Evolutionary conservation across 2,329 filamentous ascomycete genomes (phyloP).

Genomic region (Talaromyces rugulosus): DNA sequence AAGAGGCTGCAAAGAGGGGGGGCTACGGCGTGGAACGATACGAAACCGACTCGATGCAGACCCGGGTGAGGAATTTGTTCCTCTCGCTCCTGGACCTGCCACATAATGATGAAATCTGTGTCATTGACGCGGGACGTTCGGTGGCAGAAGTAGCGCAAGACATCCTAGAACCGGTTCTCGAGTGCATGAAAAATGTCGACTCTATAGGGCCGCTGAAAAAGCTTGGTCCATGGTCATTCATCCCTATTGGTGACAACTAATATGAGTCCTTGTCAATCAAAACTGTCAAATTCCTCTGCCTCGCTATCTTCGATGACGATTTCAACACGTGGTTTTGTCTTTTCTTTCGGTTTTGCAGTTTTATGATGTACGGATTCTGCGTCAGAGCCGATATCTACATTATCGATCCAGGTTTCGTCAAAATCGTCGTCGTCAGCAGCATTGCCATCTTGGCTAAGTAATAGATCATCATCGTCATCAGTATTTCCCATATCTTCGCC

Average conservation of each 20-base stretch:
- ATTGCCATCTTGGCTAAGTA: conserved; percentile 9
- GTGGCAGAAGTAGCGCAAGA: conserved; percentile 49
- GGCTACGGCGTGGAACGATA: conserved; percentile 88
- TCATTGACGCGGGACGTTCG: conserved; percentile 52
- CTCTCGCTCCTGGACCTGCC: conserved; percentile 46
- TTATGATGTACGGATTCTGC: conserved; percentile 18
- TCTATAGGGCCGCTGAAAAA: conserved; percentile 30
- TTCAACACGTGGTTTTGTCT: conserved; percentile 24
- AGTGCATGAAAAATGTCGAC: conserved; percentile 29
- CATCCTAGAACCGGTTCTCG: conserved; percentile 26
- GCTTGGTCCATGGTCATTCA: conserved; percentile 27
- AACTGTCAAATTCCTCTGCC: conserved; percentile 4
- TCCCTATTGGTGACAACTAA: conserved; percentile 13
- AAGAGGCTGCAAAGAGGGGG: conserved; percentile 69
- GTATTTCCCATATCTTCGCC: neutral
- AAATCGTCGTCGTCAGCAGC: conserved; percentile 18
- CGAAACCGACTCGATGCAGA: conserved; percentile 79
- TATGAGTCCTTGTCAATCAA: neutral
- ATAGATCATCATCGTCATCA: neutral
- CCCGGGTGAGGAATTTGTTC: conserved; percentile 71
- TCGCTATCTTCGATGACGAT: conserved; percentile 40
- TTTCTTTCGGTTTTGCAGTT: conserved; percentile 10
- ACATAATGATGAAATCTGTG: conserved; percentile 49
- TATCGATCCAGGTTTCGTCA: conserved; percentile 32
- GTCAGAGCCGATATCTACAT: conserved; percentile 23